A percentile compares a stretch with the other conserved stretches of the same genome.
These are phyloP conservation scores for Hyaloscypha hepaticicola DNA, from an alignment of 495 filamentous ascomycete genomes.

Conservation along the genomic window DNA sequence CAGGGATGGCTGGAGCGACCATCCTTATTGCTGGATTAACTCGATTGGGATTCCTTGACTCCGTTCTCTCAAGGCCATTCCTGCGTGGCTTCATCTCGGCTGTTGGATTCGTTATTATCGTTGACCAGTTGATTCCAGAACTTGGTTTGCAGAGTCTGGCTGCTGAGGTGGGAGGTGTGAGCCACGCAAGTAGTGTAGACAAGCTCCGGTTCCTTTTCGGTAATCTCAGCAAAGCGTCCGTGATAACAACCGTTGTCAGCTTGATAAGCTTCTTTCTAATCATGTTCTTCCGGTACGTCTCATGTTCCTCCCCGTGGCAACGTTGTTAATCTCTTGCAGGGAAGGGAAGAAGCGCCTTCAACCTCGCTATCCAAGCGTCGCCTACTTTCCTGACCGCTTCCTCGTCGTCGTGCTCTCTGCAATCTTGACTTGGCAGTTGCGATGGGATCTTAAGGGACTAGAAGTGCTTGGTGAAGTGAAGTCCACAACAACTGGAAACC, in stretches of 20 bases:
- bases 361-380: slow-evolving; percentile 74
- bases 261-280: slow-evolving; percentile 82
- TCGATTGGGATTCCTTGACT: slow-evolving; percentile 91
- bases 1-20: slow-evolving; percentile 80
- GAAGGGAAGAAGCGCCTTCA: slow-evolving; percentile 81
- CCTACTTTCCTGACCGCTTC: slow-evolving; percentile 92
- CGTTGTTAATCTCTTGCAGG: slow-evolving; percentile 34
- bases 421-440: slow-evolving; percentile 71
- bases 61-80: slow-evolving; percentile 89
- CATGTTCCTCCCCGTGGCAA: too few relatives aligned
- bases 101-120: slow-evolving; percentile 91
- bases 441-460: slow-evolving; percentile 80
- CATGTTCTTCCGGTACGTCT: slow-evolving; percentile 61
- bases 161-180: slow-evolving; percentile 52
- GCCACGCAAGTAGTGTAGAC: slow-evolving; percentile 79
- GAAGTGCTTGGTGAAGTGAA: slow-evolving; percentile 80
- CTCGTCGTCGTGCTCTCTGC: slow-evolving; percentile 85
- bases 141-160: slow-evolving; percentile 70
- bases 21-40: slow-evolving; percentile 81
- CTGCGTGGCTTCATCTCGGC: slow-evolving; percentile 94
- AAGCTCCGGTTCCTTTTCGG: slow-evolving; percentile 79
- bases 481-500: slow-evolving; percentile 54
- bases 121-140: slow-evolving; percentile 92
- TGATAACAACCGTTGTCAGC: slow-evolving; percentile 71
- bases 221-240: slow-evolving; percentile 64